A percentile compares a stretch with the other conserved stretches of the same genome.
phyloP scores from a whole-genome alignment of 1,284 basidiomycete species.

The Ganoderma resinaceum region DNA sequence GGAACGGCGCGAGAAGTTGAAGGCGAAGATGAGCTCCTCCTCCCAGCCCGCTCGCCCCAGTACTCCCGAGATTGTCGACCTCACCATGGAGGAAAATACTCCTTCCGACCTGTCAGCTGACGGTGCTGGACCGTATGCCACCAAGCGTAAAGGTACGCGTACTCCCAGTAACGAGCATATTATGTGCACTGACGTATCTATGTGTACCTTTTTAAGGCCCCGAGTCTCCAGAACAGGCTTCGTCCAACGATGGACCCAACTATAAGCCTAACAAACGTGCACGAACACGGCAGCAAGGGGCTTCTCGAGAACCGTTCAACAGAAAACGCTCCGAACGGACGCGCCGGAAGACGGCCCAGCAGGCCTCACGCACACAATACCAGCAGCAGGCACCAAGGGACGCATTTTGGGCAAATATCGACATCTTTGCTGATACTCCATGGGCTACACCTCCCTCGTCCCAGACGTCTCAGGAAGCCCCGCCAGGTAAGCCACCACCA shows the following conservation, averaged over 20 bases:
- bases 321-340: constrained; percentile 46
- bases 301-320: constrained; percentile 48
- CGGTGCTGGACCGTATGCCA: constrained; percentile 12
- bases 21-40: constrained; percentile 18
- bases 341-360: constrained; percentile 33
- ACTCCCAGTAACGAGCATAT: background rate
- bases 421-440: constrained; percentile 38
- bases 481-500: background rate
- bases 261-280: constrained; percentile 24
- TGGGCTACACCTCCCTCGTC: constrained; percentile 20
- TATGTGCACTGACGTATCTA: background rate
- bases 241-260: background rate
- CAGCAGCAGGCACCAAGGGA: background rate
- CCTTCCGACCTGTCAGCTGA: constrained; percentile 10
- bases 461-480: constrained; percentile 10
- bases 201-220: constrained; percentile 6
- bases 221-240: constrained; percentile 8
- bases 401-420: constrained; percentile 51
- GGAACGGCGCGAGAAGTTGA: constrained; percentile 23
- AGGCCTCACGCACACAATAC: constrained; percentile 39
- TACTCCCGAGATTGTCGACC: constrained; percentile 32
- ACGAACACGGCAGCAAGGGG: constrained; percentile 39
- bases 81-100: constrained; percentile 31
- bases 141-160: constrained; percentile 32
- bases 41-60: constrained; percentile 17